A percentile compares a stretch with the other conserved stretches of the same genome.
phyloP scores from a whole-genome alignment of 768 basidiomycete species.

The Leccinum broughii region DNA sequence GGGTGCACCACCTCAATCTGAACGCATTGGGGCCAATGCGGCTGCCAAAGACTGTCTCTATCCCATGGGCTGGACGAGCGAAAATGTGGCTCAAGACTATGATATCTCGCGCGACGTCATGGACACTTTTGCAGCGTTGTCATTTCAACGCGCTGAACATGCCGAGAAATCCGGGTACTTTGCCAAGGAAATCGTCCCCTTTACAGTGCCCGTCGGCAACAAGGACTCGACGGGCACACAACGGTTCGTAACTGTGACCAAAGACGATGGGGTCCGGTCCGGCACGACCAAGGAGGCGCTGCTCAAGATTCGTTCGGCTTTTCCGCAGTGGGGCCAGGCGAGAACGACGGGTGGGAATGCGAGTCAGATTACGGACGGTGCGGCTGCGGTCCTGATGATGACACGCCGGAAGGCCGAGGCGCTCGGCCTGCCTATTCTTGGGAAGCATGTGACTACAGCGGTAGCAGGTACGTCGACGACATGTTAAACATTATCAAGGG shows the following conservation, averaged over 20 bases:
- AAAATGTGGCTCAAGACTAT: constrained; percentile 80
- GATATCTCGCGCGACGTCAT: constrained; percentile 71
- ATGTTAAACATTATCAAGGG: background rate
- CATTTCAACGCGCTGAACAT: constrained; percentile 76
- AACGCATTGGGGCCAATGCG: constrained; percentile 54
- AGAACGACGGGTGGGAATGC: constrained; percentile 86
- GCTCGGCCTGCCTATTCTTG: constrained; percentile 71
- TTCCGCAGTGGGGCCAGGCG: constrained; percentile 77
- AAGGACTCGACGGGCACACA: constrained; percentile 55
- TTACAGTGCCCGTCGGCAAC: constrained; percentile 64
- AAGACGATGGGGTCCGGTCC: constrained; percentile 78
- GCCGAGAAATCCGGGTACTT: constrained; percentile 72
- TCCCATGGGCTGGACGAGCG: constrained; percentile 90
- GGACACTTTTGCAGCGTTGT: constrained; percentile 71
- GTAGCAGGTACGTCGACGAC: constrained; percentile 52
- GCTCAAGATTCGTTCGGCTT: constrained; percentile 67
- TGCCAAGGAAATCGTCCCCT: constrained; percentile 70
- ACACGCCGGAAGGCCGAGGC: constrained; percentile 74
- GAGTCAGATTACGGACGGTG: constrained; percentile 82
- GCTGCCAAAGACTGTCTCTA: constrained; percentile 60
- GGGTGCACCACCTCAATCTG: constrained; percentile 61
- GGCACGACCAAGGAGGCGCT: constrained; percentile 70
- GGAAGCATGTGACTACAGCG: constrained; percentile 72
- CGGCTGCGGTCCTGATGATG: constrained; percentile 82
- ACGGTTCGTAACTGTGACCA: constrained; percentile 52